Evolutionary conservation across 495 filamentous ascomycete genomes (phyloP).

Genomic region (Achaetomiella virescens): DNA sequence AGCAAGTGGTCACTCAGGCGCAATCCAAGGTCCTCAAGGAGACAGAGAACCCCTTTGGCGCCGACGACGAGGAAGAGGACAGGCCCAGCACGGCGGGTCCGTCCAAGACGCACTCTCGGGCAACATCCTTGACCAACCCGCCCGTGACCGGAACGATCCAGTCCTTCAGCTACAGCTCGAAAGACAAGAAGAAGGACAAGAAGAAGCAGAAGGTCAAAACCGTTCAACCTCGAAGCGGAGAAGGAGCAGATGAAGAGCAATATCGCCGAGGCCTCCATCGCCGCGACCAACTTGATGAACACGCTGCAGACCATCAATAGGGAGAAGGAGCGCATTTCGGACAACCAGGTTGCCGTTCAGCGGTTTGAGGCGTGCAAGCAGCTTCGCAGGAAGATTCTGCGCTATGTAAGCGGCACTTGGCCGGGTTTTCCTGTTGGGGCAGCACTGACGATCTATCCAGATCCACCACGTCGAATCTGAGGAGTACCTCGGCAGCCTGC

Average conservation of each 20-base stretch:
- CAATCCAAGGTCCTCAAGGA: conserved; percentile 76
- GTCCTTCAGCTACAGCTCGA: conserved; percentile 18
- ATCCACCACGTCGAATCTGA: conserved; percentile 81
- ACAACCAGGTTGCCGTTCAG: conserved; percentile 66
- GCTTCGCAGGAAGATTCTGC: conserved; percentile 73
- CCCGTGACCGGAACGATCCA: conserved; percentile 23
- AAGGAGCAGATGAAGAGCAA: conserved; percentile 74
- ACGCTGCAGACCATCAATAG: conserved; percentile 85
- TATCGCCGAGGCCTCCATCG: conserved; percentile 79
- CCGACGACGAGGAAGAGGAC: conserved; percentile 52
- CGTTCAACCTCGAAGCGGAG: conserved; percentile 82
- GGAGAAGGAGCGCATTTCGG: conserved; percentile 79
- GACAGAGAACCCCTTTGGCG: conserved; percentile 58
- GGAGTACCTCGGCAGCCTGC: conserved; percentile 70
- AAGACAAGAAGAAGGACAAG: conserved; percentile 46
- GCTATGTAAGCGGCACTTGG: conserved; percentile 56
- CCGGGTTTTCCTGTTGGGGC: too few relatives aligned
- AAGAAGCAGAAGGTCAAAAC: conserved; percentile 47
- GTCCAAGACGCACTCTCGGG: conserved; percentile 28
- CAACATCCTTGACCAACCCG: conserved; percentile 17
- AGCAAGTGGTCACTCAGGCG: conserved; percentile 57
- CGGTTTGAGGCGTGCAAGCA: conserved; percentile 83
- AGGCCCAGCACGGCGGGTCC: conserved; percentile 4
- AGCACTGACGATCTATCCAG: conserved; percentile 23
- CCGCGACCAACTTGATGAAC: conserved; percentile 86